Evolutionary conservation across 129 eudicot genomes (phyloP), one percentile per base, ranked within the genome.

Genomic region (Deinandra increscens): DNA sequence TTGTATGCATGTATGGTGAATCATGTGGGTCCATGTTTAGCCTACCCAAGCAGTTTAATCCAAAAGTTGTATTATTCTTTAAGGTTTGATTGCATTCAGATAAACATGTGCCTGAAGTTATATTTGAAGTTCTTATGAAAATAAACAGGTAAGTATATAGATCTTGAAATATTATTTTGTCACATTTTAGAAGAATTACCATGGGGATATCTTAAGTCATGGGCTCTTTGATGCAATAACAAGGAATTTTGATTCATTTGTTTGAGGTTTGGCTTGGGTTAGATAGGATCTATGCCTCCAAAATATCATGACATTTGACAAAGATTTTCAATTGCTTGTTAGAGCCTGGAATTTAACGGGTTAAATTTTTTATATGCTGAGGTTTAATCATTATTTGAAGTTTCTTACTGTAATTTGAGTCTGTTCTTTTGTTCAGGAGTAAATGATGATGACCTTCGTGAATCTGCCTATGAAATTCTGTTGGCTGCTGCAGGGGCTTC

Each of bases 401-500:
- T 60, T 60, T 60, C 46, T 43, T 3, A 31, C 22, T 9, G 9
- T 60, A 64, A 49, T 45, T 71, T 20, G 9, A 36, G 17, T 26
- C 14, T 74, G 72, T 48, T 55, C 63, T 41, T 58, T 68, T 61
- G 60, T 54, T 49, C 79, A 94, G 99, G 97, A 72, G 80, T 94
- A 67, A 80, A 85, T 12, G 97, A 94, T 77, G 99, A 94, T 59
- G 99, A 90, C 75, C 91, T 94, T 13, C 91, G 99, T 53, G 99
- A 94, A 87, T 82, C 94, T 15, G 97, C 97, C 46, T 94, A 83
- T 66, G 99, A 94, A 68, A 82, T 90, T 70, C 94, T 94, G 33
- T 84, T 94, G 72, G 97, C 94, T 46, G 85, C 87, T 76, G 99
- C 99, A 61, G 99, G 99, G 71, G 97, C 99, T 85, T 85, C 97